phyloP scores from a whole-genome alignment of 2,329 filamentous ascomycete species.

The Hypoxylon sp. region DNA sequence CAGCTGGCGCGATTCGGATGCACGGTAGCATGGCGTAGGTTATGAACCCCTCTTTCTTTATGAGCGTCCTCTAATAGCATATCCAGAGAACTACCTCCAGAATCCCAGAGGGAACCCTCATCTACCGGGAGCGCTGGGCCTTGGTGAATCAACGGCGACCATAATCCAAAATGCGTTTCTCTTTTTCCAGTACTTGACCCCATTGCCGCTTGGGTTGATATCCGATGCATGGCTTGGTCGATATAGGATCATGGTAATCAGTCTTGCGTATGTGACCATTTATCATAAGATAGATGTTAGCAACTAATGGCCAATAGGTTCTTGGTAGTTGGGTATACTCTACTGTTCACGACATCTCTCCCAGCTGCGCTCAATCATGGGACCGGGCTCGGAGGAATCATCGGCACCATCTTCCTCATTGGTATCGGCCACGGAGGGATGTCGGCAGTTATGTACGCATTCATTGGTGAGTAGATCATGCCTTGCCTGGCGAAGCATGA shows the following conservation, averaged over 20 bases:
- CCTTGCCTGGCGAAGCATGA: too few relatives aligned
- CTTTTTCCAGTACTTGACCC: slow-evolving; percentile 21
- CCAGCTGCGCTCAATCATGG: slow-evolving; percentile 8
- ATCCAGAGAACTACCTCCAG: slow-evolving; percentile 31
- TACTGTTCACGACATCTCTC: slow-evolving; percentile 25
- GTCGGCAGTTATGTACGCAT: slow-evolving; percentile 18
- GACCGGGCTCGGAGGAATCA: slow-evolving; percentile 11
- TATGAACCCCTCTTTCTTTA: neutral
- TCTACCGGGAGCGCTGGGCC: slow-evolving; percentile 25
- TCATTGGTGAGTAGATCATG: slow-evolving; percentile 23
- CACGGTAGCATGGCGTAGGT: neutral
- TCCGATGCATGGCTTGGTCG: slow-evolving; percentile 28
- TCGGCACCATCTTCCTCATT: slow-evolving; percentile 9
- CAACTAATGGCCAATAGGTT: slow-evolving; percentile 1
- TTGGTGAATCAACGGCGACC: slow-evolving; percentile 20
- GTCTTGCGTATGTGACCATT: slow-evolving; percentile 22
- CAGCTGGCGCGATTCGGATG: slow-evolving; percentile 21
- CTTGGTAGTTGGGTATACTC: slow-evolving; percentile 17
- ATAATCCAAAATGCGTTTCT: slow-evolving; percentile 23
- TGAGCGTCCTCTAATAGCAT: slow-evolving; percentile 7
- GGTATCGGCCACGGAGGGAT: slow-evolving; percentile 21
- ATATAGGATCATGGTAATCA: slow-evolving; percentile 29
- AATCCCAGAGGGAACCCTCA: slow-evolving; percentile 14
- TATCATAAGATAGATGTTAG: slow-evolving; percentile 7
- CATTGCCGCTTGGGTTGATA: slow-evolving; percentile 18